Evolutionary conservation across 371 early-diverging fungal species (phyloP).

Genomic region (Mucor plumbeus): DNA sequence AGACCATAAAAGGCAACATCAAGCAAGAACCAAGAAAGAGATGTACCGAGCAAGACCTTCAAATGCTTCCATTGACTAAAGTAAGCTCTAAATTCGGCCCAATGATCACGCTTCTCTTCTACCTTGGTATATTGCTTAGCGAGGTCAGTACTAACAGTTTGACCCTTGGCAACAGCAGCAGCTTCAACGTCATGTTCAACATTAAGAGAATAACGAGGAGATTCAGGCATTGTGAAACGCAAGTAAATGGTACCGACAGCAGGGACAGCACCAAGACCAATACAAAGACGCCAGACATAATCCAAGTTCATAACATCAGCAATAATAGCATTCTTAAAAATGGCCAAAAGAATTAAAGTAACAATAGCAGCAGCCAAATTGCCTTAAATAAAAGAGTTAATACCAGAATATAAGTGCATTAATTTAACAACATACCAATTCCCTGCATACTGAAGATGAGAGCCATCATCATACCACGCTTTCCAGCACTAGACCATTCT

Average conservation of each 20-base stretch:
- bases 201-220: constrained; percentile 86
- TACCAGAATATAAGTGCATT: no score
- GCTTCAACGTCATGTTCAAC: constrained; percentile 71
- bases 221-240: constrained; percentile 92
- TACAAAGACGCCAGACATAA: constrained; percentile 86
- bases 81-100: constrained; percentile 73
- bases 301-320: constrained; percentile 74
- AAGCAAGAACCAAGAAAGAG: constrained; percentile 84
- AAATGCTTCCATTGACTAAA: constrained; percentile 81
- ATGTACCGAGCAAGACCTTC: constrained; percentile 79
- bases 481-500: constrained; percentile 81
- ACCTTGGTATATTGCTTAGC: constrained; percentile 45
- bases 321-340: constrained; percentile 68
- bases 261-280: constrained; percentile 87
- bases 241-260: constrained; percentile 83
- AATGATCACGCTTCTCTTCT: constrained; percentile 52
- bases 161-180: constrained; percentile 64
- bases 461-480: constrained; percentile 72
- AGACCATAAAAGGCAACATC: constrained; percentile 92
- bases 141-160: constrained; percentile 40
- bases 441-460: constrained; percentile 94
- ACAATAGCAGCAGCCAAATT: constrained; percentile 78
- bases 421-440: constrained; percentile 58
- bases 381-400: no score
- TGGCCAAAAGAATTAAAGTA: constrained; percentile 70